phyloP scores from a whole-genome alignment of 495 filamentous ascomycete species.

The Penicillium canescens region DNA sequence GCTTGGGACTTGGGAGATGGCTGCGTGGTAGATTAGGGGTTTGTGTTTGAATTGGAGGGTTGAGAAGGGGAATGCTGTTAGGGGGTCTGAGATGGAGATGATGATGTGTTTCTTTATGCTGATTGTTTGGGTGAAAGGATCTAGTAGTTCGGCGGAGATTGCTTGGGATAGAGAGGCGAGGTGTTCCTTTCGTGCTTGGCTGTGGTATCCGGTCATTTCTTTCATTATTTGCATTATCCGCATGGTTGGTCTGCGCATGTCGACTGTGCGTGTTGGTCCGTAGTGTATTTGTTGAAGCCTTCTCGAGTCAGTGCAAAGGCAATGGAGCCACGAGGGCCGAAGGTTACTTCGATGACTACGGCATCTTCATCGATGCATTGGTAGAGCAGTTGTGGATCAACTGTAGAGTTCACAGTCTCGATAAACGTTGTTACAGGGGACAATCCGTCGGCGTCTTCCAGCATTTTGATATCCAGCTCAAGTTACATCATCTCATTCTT shows the following conservation, averaged over 20 bases:
- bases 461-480: conserved; percentile 11
- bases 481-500: conserved; percentile 20
- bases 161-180: conserved; percentile 11
- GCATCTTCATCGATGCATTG: conserved; percentile 18
- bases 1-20: conserved; percentile 29
- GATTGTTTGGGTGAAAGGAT: conserved; percentile 23
- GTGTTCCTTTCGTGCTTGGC: conserved; percentile 8
- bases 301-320: conserved; percentile 24
- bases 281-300: conserved; percentile 16
- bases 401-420: conserved; percentile 19
- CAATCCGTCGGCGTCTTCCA: conserved; percentile 18
- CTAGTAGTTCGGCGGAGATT: conserved; percentile 20
- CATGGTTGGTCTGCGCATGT: conserved; percentile 22
- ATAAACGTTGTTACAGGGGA: conserved; percentile 25
- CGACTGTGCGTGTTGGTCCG: conserved; percentile 2
- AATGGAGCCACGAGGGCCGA: conserved; percentile 18
- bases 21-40: conserved; percentile 24
- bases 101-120: conserved; percentile 26
- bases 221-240: conserved; percentile 23
- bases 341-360: conserved; percentile 26
- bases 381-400: conserved; percentile 18
- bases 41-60: conserved; percentile 21
- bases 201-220: conserved; percentile 18
- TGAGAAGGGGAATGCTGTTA: conserved; percentile 30
- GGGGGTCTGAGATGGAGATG: conserved; percentile 27